A percentile compares a stretch with the other conserved stretches of the same genome.
These are phyloP conservation scores for Fusarium keratoplasticum DNA, from an alignment of 2,329 filamentous ascomycete species.

Conservation along the genomic window DNA sequence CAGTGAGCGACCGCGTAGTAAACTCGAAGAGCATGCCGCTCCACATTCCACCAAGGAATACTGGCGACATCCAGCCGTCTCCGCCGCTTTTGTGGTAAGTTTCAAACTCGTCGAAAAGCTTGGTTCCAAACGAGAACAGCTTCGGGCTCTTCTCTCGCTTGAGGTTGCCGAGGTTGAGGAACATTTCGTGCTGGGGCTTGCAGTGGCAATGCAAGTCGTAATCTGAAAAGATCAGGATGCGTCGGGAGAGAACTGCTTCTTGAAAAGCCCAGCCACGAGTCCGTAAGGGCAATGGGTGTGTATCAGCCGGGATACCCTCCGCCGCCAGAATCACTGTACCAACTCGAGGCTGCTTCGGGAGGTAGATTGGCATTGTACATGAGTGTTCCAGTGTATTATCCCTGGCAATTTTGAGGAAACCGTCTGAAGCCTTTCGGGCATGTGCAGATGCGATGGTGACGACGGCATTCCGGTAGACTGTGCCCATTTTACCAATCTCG, in stretches of 20 bases:
- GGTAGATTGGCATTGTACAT: neutral
- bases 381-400: no score
- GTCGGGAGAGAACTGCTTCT: neutral
- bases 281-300: neutral
- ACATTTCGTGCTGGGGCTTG: neutral
- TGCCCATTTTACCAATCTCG: constrained; percentile 12
- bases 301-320: neutral
- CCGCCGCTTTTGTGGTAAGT: neutral
- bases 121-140: neutral
- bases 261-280: constrained; percentile 3
- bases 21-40: neutral
- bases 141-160: neutral
- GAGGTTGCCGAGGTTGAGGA: neutral
- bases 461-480: neutral
- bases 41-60: neutral
- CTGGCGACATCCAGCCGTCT: neutral
- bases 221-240: neutral
- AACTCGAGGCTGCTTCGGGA: neutral
- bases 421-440: constrained; percentile 2
- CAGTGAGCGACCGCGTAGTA: neutral
- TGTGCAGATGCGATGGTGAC: neutral
- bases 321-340: neutral
- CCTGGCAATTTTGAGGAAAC: neutral
- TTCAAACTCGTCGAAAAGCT: neutral
- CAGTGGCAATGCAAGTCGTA: neutral